phyloP scores from a whole-genome alignment of 2,329 filamentous ascomycete genomes.

The Spiromastix sp. region DNA sequence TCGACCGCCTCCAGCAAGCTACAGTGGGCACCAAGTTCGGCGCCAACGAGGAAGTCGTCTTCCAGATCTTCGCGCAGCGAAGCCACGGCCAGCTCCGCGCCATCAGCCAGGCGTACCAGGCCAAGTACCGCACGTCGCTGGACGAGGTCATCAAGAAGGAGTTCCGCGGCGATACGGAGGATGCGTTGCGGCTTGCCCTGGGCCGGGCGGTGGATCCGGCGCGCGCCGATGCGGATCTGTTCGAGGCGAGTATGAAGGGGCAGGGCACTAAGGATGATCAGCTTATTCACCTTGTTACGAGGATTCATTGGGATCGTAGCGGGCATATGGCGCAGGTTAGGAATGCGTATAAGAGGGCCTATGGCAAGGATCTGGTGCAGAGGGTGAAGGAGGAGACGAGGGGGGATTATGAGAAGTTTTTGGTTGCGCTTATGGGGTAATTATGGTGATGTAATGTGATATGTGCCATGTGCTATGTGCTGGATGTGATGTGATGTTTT shows the following conservation, averaged over 20 bases:
- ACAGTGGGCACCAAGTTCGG: slow-evolving; percentile 56
- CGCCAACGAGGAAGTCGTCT: slow-evolving; percentile 67
- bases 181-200: slow-evolving; percentile 64
- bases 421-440: slow-evolving; percentile 5
- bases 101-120: slow-evolving; percentile 59
- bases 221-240: slow-evolving; percentile 61
- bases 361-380: slow-evolving; percentile 1
- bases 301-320: slow-evolving; percentile 68
- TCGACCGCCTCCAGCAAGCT: slow-evolving; percentile 61
- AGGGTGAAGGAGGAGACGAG: slow-evolving; percentile 4
- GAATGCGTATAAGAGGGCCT: slow-evolving; percentile 47
- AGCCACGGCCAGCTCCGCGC: slow-evolving; percentile 70
- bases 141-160: too few relatives aligned
- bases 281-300: slow-evolving; percentile 57
- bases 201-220: slow-evolving; percentile 60
- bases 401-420: slow-evolving; percentile 5
- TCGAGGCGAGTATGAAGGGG: slow-evolving; percentile 61
- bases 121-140: slow-evolving; percentile 59
- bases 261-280: slow-evolving; percentile 24
- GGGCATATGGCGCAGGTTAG: slow-evolving; percentile 60
- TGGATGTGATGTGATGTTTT: too few relatives aligned
- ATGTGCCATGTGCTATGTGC: too few relatives aligned
- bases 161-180: slow-evolving; percentile 76
- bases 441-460: too few relatives aligned
- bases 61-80: slow-evolving; percentile 58